These are phyloP conservation scores for Quercus phellos DNA, from an alignment of 331 rosid genomes.

Conservation along the genomic window DNA sequence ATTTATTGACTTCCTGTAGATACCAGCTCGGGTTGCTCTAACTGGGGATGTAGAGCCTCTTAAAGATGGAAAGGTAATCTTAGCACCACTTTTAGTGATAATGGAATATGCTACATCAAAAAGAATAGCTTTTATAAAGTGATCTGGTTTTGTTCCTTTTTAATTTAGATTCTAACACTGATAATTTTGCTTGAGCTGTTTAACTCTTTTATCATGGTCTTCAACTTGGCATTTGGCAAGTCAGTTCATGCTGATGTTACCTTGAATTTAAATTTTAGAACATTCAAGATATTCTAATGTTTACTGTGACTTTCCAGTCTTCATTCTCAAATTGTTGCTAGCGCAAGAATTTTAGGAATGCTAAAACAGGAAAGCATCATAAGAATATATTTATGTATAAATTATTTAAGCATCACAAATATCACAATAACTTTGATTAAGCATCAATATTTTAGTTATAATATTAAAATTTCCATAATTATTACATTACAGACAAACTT, in stretches of 20 bases:
- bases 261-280: conserved; percentile 5
- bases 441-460: too few species aligned
- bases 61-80: conserved; percentile 60
- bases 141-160: neutral
- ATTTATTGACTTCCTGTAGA: conserved; percentile 48
- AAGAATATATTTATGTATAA: too few species aligned
- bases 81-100: neutral
- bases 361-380: too few species aligned
- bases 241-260: conserved; percentile 1
- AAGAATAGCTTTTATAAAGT: neutral
- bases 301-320: too few species aligned
- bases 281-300: neutral
- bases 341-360: too few species aligned
- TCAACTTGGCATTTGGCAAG: neutral
- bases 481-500: too few species aligned
- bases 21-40: conserved; percentile 80
- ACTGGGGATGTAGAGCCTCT: conserved; percentile 76
- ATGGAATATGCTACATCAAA: conserved; percentile 12
- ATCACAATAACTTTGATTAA: too few species aligned
- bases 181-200: conserved; percentile 7
- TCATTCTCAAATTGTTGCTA: too few species aligned
- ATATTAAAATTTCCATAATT: too few species aligned
- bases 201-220: neutral
- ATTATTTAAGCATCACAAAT: too few species aligned
- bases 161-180: neutral